Conservation (phyloP, 805 yeast species). For the Wickerhamomyces bisporus region DNA sequence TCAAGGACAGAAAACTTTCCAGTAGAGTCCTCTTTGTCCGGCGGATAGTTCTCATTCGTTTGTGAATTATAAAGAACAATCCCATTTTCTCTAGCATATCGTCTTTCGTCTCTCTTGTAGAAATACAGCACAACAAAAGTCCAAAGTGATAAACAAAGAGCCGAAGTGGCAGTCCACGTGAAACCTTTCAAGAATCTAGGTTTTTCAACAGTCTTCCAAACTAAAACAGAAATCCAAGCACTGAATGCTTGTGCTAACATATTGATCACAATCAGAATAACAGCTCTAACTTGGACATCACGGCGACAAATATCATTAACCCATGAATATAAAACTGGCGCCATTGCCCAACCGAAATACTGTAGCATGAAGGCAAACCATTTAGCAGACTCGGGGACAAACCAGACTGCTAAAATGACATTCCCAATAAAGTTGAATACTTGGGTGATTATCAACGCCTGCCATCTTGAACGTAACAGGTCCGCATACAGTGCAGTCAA, state of each 20-base stretch:
- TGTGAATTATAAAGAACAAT: conserved; percentile 28
- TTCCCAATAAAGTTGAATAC: conserved; percentile 44
- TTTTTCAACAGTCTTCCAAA: conserved; percentile 39
- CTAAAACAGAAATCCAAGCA: conserved; percentile 40
- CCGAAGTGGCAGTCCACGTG: conserved; percentile 32
- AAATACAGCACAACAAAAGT: conserved; percentile 28
- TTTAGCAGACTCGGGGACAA: conserved; percentile 45
- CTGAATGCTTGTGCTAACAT: conserved; percentile 45
- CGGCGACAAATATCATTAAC: conserved; percentile 51
- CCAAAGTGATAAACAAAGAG: conserved; percentile 25
- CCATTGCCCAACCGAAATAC: conserved; percentile 43
- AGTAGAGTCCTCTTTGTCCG: neutral
- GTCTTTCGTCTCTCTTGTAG: conserved; percentile 36
- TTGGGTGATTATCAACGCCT: conserved; percentile 39
- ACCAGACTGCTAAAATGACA: conserved; percentile 45
- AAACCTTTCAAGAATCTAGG: conserved; percentile 54
- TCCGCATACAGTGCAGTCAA: conserved; percentile 23
- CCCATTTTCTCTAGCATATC: conserved; percentile 32
- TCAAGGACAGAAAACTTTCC: neutral
- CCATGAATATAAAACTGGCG: conserved; percentile 57
- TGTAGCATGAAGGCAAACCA: conserved; percentile 41
- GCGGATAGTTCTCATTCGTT: conserved; percentile 12
- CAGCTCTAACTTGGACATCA: conserved; percentile 47
- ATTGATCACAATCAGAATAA: conserved; percentile 41
- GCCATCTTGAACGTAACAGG: conserved; percentile 31